Percentiles rank a stretch among this genome's conserved stretches.
phyloP scores from a whole-genome alignment of 164 flowering plant genomes.

The Umbellularia californica region DNA sequence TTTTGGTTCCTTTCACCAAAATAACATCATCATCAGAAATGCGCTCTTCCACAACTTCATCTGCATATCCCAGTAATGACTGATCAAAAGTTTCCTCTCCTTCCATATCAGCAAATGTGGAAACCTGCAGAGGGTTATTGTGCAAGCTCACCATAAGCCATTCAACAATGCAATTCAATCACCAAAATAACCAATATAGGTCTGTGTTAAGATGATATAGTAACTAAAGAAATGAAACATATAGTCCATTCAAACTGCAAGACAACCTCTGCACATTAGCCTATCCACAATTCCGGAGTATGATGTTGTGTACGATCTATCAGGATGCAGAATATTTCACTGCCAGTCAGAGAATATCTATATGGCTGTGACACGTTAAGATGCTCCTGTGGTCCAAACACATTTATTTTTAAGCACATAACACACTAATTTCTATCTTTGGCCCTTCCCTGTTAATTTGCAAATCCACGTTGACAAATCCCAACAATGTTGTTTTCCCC shows the following conservation, averaged over 20 bases:
- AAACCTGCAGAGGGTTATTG: slow-evolving; percentile 44
- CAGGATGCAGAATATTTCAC: neutral
- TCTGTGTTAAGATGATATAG: neutral
- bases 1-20: slow-evolving; percentile 92
- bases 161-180: neutral
- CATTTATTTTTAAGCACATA: neutral
- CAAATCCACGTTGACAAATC: too few relatives aligned
- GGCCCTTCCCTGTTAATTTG: too few relatives aligned
- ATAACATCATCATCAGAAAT: slow-evolving; percentile 92
- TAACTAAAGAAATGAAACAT: neutral
- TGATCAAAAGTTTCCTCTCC: slow-evolving; percentile 97
- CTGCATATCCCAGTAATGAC: slow-evolving; percentile 80
- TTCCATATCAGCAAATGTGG: slow-evolving; percentile 99
- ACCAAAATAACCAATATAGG: neutral
- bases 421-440: too few relatives aligned
- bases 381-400: neutral
- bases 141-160: neutral
- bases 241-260: neutral
- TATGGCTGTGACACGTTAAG: neutral
- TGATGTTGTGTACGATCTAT: neutral
- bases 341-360: neutral
- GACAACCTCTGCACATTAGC: neutral
- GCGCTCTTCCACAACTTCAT: slow-evolving; percentile 94
- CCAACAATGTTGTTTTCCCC: too few relatives aligned
- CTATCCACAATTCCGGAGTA: neutral